Evolutionary conservation across 1,284 basidiomycete species (phyloP), one percentile per base, ranked within the genome.

Genomic region (Cutaneotrichosporon arboriforme): DNA sequence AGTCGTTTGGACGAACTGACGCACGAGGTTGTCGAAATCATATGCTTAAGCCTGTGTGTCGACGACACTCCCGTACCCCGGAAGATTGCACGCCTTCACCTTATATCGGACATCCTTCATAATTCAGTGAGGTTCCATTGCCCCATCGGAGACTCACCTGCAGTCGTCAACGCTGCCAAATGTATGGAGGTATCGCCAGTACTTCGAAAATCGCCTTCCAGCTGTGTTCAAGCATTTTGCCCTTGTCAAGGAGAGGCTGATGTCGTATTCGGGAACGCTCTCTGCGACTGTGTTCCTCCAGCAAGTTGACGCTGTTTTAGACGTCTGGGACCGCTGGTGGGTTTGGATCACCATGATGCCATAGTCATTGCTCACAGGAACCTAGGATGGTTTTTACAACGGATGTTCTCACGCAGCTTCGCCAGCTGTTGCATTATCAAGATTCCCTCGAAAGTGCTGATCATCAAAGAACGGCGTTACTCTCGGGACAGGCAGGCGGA

Each of bases 21-120:
- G 40, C 8, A 1, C 1, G 58, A 93, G 90, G 82, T 97, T 22
- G 83, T 84, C 8, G 89, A 94, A 59, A 83, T 93, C 55, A 87
- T 97, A 59, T 83, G 90, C 44, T 79, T 85, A 35, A 90, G 91
- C 4, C 77, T 96, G 4, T 78, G 87, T 23, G 84, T 94, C 13
- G 88, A 91, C 54, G 79, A 82, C 15, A 98, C 96, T 0, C 86
- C 96, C 0, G 87, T 98, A 12, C 93, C 96, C 35, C 84, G 93
- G 60, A 99, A 99, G 72, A 83, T 98, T 45, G 90, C 96, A 7
- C 84, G 96, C 8, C 82, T 99, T 22, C 86, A 97, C 75, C 82
- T 97, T 43, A 88, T 98, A 50, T 97, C 92, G 65, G 96, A 99
- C 68, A 96, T 99, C 58, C 80, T 99, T 23, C 92, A 97, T 77